Evolutionary conservation across 257 asterid genomes (phyloP).

Genomic region (Eustoma russellianum): DNA sequence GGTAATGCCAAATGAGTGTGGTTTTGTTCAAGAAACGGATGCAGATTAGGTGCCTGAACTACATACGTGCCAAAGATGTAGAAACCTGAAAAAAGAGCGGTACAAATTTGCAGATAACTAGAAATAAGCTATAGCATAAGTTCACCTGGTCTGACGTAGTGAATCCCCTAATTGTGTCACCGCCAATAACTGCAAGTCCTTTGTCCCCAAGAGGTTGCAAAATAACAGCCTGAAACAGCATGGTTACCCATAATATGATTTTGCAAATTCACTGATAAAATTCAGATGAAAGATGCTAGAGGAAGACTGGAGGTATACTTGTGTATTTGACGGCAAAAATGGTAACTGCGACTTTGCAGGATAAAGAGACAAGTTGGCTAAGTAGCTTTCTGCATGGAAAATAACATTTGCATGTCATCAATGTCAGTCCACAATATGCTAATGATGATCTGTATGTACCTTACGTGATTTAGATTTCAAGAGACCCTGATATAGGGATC

Average conservation of each 20-base stretch:
- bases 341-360: constrained; percentile 93
- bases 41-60: neutral
- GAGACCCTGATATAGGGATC: constrained; percentile 64
- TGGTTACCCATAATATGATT: constrained; percentile 6
- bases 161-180: constrained; percentile 84
- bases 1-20: neutral
- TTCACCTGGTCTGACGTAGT: constrained; percentile 80
- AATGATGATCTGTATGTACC: constrained; percentile 10
- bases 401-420: constrained; percentile 13
- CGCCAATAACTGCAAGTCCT: constrained; percentile 85
- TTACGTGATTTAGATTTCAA: constrained; percentile 77
- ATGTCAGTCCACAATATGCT: no score
- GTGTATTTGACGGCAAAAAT: constrained; percentile 83
- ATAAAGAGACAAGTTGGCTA: constrained; percentile 90
- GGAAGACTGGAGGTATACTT: constrained; percentile 34
- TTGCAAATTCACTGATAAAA: neutral
- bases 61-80: neutral
- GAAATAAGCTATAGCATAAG: neutral
- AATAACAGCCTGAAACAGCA: constrained; percentile 59
- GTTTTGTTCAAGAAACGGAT: neutral
- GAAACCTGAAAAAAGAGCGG: no score
- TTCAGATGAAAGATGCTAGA: neutral
- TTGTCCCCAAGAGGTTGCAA: constrained; percentile 85
- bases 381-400: constrained; percentile 67
- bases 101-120: neutral